These are phyloP conservation scores for Truncatella angustata DNA, from an alignment of 2,329 filamentous ascomycete species.

Conservation along the genomic window DNA sequence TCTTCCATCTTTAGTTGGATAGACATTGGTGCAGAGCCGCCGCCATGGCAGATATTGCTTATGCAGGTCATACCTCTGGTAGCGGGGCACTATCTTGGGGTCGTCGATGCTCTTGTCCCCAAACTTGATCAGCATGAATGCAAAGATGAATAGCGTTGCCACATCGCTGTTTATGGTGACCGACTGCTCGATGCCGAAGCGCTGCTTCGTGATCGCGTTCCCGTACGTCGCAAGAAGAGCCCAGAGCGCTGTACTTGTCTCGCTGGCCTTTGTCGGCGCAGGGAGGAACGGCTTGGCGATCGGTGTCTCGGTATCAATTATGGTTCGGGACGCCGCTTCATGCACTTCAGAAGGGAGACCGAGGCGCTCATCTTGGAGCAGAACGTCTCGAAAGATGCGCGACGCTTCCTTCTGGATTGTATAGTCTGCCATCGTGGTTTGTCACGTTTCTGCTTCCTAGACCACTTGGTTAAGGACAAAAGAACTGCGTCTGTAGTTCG, in stretches of 20 bases:
- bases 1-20: constrained; percentile 30
- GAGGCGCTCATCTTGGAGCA: constrained; percentile 23
- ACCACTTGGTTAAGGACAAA: too few relatives aligned
- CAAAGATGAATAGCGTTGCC: constrained; percentile 27
- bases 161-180: constrained; percentile 27
- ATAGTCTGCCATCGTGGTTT: constrained; percentile 13
- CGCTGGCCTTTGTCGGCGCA: constrained; percentile 27
- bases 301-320: constrained; percentile 23
- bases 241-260: constrained; percentile 29
- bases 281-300: constrained; percentile 24
- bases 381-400: constrained; percentile 23
- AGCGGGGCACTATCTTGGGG: constrained; percentile 19
- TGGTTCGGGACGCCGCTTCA: constrained; percentile 18
- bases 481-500: too few relatives aligned
- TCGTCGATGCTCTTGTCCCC: constrained; percentile 20
- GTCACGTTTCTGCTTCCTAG: too few relatives aligned
- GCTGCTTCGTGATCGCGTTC: constrained; percentile 21
- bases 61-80: constrained; percentile 21
- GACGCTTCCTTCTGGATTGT: constrained; percentile 28
- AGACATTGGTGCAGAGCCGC: constrained; percentile 28
- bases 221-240: constrained; percentile 27
- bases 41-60: constrained; percentile 26
- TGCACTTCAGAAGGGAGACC: constrained; percentile 22
- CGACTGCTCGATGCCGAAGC: constrained; percentile 19
- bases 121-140: constrained; percentile 23